Conservation (phyloP, 176 grass and related monocot genomes). For the Oryza officinalis region DNA sequence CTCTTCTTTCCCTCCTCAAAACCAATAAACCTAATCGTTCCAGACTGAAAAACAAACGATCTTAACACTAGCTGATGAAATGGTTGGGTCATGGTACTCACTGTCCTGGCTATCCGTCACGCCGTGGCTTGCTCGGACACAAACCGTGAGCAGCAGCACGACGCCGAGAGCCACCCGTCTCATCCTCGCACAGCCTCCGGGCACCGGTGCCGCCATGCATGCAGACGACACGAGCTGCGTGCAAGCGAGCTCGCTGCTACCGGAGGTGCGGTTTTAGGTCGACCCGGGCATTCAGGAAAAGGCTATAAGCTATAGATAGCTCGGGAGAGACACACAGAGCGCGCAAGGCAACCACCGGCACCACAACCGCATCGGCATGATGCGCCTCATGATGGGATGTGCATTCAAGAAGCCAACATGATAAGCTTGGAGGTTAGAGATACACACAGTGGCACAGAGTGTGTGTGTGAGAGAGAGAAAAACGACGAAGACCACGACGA, state of each 20-base stretch:
- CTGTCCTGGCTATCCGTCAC: slow-evolving; percentile 65
- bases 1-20: neutral
- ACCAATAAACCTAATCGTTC: neutral
- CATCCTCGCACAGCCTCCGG: slow-evolving; percentile 36
- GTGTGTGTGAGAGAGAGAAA: neutral
- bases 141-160: slow-evolving; percentile 39
- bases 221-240: neutral
- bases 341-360: slow-evolving; percentile 63
- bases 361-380: slow-evolving; percentile 60
- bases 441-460: slow-evolving; percentile 1
- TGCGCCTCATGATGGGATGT: slow-evolving; percentile 70
- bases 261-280: slow-evolving; percentile 57
- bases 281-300: slow-evolving; percentile 32
- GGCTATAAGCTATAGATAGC: neutral
- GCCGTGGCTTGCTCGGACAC: slow-evolving; percentile 35
- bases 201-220: slow-evolving; percentile 23
- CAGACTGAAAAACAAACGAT: neutral
- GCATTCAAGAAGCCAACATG: slow-evolving; percentile 29
- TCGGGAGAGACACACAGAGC: neutral
- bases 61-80: neutral
- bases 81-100: slow-evolving; percentile 37
- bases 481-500: slow-evolving; percentile 3
- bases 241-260: slow-evolving; percentile 4
- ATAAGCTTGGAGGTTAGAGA: slow-evolving; percentile 27
- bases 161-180: slow-evolving; percentile 22